Conservation (phyloP, 169 alveolate genomes). For the Perkinsus olseni region DNA sequence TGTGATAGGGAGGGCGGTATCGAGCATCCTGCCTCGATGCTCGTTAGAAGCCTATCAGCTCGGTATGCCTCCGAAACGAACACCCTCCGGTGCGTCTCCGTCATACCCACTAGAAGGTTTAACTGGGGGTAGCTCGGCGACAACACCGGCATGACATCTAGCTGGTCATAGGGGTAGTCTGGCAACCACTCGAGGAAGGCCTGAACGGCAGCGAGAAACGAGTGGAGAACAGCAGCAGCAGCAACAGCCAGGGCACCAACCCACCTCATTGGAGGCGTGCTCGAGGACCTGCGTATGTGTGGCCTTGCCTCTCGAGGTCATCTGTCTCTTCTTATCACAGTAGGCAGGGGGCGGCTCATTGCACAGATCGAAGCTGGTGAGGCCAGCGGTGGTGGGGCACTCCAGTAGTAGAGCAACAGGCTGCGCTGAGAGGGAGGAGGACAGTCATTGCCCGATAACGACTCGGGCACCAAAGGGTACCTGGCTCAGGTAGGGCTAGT, state of each 20-base stretch:
- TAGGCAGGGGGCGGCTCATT: background rate
- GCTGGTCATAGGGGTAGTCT: background rate
- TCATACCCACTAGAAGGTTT: background rate
- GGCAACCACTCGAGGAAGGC: background rate
- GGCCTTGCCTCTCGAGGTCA: background rate
- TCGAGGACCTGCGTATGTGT: background rate
- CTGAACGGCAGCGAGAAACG: no score
- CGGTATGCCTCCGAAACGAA: background rate
- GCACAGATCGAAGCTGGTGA: background rate
- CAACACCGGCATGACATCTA: background rate
- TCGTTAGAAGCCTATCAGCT: background rate
- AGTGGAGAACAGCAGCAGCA: no score
- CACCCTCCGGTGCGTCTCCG: background rate
- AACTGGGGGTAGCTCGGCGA: background rate
- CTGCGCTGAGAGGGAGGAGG: background rate
- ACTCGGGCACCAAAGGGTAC: background rate
- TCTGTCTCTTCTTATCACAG: background rate
- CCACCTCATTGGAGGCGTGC: background rate
- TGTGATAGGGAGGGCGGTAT: background rate
- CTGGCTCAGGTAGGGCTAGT: background rate
- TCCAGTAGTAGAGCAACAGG: background rate
- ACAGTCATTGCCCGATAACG: background rate
- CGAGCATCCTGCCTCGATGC: background rate
- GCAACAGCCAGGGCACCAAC: no score
- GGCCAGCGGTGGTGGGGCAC: background rate